Base-by-base conservation (phyloP, 208 protist species). In the Herpetomonas tarakana region DNA sequence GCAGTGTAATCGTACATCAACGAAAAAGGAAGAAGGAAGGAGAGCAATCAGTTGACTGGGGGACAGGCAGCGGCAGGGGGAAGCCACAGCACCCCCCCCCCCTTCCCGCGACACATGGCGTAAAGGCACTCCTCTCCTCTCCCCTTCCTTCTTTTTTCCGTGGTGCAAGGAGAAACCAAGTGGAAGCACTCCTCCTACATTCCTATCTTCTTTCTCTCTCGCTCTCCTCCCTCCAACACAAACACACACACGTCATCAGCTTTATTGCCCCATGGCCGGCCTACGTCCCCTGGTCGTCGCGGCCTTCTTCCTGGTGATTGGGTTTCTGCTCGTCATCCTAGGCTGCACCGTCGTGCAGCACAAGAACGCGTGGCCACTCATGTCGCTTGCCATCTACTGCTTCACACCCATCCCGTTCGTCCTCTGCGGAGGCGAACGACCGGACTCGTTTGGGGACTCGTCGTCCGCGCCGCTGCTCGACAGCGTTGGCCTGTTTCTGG, bases 351-450 rank as follows among this genome's bases (percentile, higher is more conserved):
- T 74, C 21, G 75, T 84, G 19, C 12, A 0, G 4, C 50, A 72
- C 6, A 41, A 52, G 25, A 93, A 82, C 53, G 78, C 74, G 28
- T 78, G 66, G 57, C 83, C 83, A 30, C 55, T 91, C 24, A 62
- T 91, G 28, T 76, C 68, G 14, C 68, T 91, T 27, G 35, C 83
- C 0, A 38, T 88, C 58, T 81, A 77, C 41, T 65, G 78, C 62
- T 68, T 85, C 55, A 44, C 83, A 3, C 68, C 78, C 11, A 25
- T 92, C 1, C 81, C 83, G 1, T 83, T 89, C 66, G 67, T 90
- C 25, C 57, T 91, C 2, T 89, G 77, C 63, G 70, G 76, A 29
- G 41, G 50, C 49, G 26, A 25, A 27, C 54, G 26, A 35, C 47
- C 28, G 46, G 35, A 41, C 63, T 54, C 45, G 50, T 58, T 49